Conservation (phyloP, 2,329 filamentous ascomycete species). For the Verticillium albo-atrum region DNA sequence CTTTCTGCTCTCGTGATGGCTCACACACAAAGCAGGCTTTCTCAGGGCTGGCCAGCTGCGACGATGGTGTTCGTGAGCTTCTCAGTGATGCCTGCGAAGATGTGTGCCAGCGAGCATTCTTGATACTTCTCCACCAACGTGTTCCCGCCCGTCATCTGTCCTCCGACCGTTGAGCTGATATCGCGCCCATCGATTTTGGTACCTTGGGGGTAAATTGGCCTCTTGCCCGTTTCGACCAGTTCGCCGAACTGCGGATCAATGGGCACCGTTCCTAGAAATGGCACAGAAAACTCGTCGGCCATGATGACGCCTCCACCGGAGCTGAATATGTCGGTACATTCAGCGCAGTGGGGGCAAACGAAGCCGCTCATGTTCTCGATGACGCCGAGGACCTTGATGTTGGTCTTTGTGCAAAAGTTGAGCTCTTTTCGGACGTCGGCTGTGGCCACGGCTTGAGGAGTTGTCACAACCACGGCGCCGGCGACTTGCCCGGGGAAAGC, state of each 20-base stretch:
- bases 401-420: conserved; percentile 86
- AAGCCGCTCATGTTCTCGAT: conserved; percentile 97
- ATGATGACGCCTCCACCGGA: conserved; percentile 86
- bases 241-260: conserved; percentile 91
- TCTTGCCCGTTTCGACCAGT: conserved; percentile 69
- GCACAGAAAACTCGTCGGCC: conserved; percentile 79
- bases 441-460: conserved; percentile 89
- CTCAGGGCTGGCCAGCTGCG: background rate
- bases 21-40: too few species aligned
- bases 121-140: conserved; percentile 68
- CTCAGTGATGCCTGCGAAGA: conserved; percentile 63
- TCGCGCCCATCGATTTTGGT: conserved; percentile 57
- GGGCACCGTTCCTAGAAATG: conserved; percentile 81
- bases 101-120: conserved; percentile 62
- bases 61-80: conserved; percentile 24
- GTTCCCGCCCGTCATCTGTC: conserved; percentile 9
- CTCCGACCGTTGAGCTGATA: conserved; percentile 28
- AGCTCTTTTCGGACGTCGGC: conserved; percentile 93
- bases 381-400: conserved; percentile 76
- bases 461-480: conserved; percentile 92
- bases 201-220: conserved; percentile 65
- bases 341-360: conserved; percentile 73
- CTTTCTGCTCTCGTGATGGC: too few species aligned
- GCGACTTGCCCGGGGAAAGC: conserved; percentile 65
- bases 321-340: conserved; percentile 91